Evolutionary conservation across 129 eudicot genomes (phyloP).

Genomic region (Centella asiatica): DNA sequence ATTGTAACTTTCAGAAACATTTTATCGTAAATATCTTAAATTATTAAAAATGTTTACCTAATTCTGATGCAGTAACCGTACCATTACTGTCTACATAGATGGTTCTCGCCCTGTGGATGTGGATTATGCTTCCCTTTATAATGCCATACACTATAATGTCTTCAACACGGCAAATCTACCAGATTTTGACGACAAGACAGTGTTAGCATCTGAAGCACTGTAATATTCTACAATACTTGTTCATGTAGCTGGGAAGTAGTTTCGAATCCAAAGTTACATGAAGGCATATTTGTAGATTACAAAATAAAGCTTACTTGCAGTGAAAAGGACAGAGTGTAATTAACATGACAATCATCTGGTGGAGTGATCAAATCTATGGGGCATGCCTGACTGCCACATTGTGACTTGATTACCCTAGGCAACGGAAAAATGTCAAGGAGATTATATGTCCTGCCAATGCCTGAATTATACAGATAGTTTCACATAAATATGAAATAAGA

Average conservation of each 20-base stretch:
- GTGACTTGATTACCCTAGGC: constrained; percentile 69
- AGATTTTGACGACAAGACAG: constrained; percentile 9
- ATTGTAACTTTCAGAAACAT: too few relatives aligned
- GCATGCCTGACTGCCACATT: constrained; percentile 63
- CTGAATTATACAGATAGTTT: background rate
- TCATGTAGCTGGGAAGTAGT: background rate
- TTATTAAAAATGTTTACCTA: constrained; percentile 38
- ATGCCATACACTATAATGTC: constrained; percentile 67
- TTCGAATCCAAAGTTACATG: background rate
- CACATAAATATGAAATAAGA: background rate
- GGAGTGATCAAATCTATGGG: constrained; percentile 78
- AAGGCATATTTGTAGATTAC: background rate
- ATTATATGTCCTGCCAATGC: constrained; percentile 4
- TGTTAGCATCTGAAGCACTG: constrained; percentile 3
- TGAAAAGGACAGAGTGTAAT: constrained; percentile 74
- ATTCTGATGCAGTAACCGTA: constrained; percentile 65
- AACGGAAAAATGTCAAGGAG: constrained; percentile 14
- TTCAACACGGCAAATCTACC: constrained; percentile 85
- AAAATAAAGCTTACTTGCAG: constrained; percentile 49
- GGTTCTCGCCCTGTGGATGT: constrained; percentile 72
- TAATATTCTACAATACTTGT: background rate
- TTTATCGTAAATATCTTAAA: background rate
- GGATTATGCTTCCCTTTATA: constrained; percentile 73
- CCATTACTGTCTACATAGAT: constrained; percentile 59
- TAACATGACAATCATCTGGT: constrained; percentile 89